Evolutionary conservation across 2,329 filamentous ascomycete species (phyloP), one percentile per base, ranked within the genome.

Genomic region (Colletotrichum sp.): DNA sequence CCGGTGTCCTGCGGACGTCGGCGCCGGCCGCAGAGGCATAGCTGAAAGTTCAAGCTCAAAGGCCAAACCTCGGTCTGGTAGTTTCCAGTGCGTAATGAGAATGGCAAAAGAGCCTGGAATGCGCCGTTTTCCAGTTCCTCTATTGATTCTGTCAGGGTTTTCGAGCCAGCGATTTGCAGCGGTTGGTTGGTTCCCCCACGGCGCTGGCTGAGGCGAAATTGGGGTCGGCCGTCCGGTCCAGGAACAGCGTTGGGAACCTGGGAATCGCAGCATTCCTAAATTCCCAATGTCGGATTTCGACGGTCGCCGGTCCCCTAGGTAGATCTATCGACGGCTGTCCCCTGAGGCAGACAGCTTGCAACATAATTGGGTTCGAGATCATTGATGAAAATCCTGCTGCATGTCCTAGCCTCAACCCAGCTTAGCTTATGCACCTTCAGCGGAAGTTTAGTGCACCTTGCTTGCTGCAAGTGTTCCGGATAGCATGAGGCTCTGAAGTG

Each of bases 1-100:
- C 28, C 73, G 63, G 62, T 62, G 24, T 76, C 73, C 73, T n/a
- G 30, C 70, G 73, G 70, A 39, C 64, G 44, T 69, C 69, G 69
- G 73, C 73, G 64, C 70, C 64, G 34, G 70, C 73, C 59, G 64
- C 16, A 16, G 10, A 28, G 9, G 34, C 32, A 72, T 18, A 28
- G 30, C 5, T 13, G 39, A 9, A n/a, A n/a, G 16, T 21, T 15
- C 26, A 49, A 12, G 13, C 21, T 18, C 6, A 7, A 12, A n/a
- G 60, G 69, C 28, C 16, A 39, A 28, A 26, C 9, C 36, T 39
- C 10, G 13, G 44, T 24, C 13, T 59, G 16, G 18, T 44, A 21
- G 39, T 67, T 49, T 64, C 12, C 16, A 8, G 8, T 63, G 55
- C 52, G 72, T 72, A 72, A 75, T 44, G 32, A 18, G 5, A 72